Percentiles rank a stretch among this genome's conserved stretches.
Evolutionary conservation across 441 rosid genomes (phyloP).

Genomic region (Syzygium syzygioides): DNA sequence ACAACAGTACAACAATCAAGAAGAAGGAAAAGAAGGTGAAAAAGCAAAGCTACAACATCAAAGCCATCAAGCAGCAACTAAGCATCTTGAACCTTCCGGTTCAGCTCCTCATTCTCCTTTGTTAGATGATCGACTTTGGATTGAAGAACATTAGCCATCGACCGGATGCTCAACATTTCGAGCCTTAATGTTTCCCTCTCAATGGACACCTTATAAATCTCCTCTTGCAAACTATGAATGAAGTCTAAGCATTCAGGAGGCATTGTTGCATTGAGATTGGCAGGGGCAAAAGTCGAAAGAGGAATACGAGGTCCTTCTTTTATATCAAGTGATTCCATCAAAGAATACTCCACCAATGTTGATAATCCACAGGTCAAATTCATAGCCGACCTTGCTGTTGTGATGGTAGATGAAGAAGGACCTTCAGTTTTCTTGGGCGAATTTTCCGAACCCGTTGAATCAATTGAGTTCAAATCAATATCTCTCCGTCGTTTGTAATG

Average conservation of each 20-base stretch:
- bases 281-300: slow-evolving; percentile 20
- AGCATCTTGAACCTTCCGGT: slow-evolving; percentile 20
- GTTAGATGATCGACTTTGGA: slow-evolving; percentile 51
- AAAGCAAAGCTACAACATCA: background rate
- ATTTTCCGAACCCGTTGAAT: slow-evolving; percentile 41
- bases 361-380: slow-evolving; percentile 46
- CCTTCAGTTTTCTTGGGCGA: slow-evolving; percentile 55
- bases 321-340: slow-evolving; percentile 50
- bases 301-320: slow-evolving; percentile 27
- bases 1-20: background rate
- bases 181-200: slow-evolving; percentile 75
- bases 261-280: slow-evolving; percentile 27
- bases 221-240: slow-evolving; percentile 53
- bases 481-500: slow-evolving; percentile 71
- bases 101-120: slow-evolving; percentile 71
- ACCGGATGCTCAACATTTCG: slow-evolving; percentile 75
- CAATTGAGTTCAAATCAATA: slow-evolving; percentile 36
- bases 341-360: slow-evolving; percentile 68
- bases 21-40: background rate
- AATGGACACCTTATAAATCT: slow-evolving; percentile 60
- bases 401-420: slow-evolving; percentile 63
- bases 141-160: slow-evolving; percentile 76
- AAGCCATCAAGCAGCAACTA: background rate
- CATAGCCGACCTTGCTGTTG: slow-evolving; percentile 49
- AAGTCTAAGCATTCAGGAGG: slow-evolving; percentile 46